A percentile compares a stretch with the other conserved stretches of the same genome.
These are phyloP conservation scores for Sanghuangporus weigelae DNA, from an alignment of 1,284 basidiomycete species.

Conservation along the genomic window DNA sequence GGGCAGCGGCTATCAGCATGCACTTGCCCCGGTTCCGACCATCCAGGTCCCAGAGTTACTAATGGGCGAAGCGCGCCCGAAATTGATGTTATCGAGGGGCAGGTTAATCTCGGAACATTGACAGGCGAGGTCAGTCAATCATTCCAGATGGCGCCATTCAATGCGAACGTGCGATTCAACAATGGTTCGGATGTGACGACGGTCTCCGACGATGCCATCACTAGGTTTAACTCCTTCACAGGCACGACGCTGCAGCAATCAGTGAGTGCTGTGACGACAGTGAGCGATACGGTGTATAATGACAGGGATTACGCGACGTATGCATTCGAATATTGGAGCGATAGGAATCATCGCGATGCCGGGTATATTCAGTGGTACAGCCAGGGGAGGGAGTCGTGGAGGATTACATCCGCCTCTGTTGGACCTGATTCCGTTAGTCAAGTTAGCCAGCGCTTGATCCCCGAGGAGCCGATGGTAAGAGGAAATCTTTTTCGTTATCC, in stretches of 20 bases:
- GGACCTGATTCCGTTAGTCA: constrained; percentile 50
- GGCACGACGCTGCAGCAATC: constrained; percentile 82
- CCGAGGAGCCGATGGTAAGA: constrained; percentile 75
- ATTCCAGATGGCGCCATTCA: constrained; percentile 77
- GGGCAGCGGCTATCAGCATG: constrained; percentile 52
- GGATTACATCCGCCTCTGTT: constrained; percentile 51
- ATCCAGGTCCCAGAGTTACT: constrained; percentile 52
- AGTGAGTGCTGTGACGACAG: constrained; percentile 56
- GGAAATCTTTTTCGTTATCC: constrained; percentile 6
- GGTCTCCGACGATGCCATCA: constrained; percentile 45
- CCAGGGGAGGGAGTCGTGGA: constrained; percentile 60
- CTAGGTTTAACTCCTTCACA: constrained; percentile 64
- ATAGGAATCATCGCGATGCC: constrained; percentile 52
- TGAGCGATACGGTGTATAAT: constrained; percentile 51
- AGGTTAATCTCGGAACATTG: constrained; percentile 33
- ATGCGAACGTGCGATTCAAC: constrained; percentile 59
- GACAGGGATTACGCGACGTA: constrained; percentile 50
- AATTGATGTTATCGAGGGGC: constrained; percentile 64
- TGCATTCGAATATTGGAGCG: constrained; percentile 72
- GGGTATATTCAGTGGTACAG: constrained; percentile 76
- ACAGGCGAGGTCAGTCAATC: constrained; percentile 72
- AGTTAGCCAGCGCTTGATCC: constrained; percentile 59
- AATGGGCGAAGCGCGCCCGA: constrained; percentile 57
- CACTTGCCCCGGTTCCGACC: constrained; percentile 53
- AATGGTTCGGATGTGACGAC: constrained; percentile 49